Percentiles rank a stretch among this genome's conserved stretches.
These are phyloP conservation scores for Solanum bulbocastanum DNA, from an alignment of 257 asterid genomes.

Conservation along the genomic window DNA sequence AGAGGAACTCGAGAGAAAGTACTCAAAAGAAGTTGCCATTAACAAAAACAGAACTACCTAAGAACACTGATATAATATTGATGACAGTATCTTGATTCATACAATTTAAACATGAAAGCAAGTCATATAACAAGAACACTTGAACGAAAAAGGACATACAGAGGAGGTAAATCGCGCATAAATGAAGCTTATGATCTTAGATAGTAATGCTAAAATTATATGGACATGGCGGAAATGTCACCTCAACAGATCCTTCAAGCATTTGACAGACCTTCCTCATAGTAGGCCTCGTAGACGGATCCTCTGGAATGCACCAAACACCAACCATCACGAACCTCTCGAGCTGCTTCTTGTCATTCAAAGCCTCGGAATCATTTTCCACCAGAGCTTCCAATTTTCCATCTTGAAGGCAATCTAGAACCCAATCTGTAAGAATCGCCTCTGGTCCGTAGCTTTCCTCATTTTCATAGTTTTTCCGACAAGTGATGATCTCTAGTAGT, in stretches of 20 bases:
- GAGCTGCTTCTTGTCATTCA: constrained; percentile 5
- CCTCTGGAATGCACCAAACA: constrained; percentile 33
- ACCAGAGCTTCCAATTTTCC: constrained; percentile 9
- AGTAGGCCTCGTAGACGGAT: constrained; percentile 14
- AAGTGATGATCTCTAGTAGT: constrained; percentile 22
- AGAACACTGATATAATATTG: no score
- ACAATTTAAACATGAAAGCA: not conserved
- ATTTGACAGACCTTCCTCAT: constrained; percentile 17
- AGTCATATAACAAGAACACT: not conserved
- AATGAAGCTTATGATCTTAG: not conserved
- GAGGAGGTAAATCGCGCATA: not conserved
- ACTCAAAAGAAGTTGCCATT: no score
- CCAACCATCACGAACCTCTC: constrained; percentile 14
- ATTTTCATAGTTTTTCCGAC: constrained; percentile 1
- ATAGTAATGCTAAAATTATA: not conserved
- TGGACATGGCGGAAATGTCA: constrained; percentile 8
- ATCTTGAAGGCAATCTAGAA: constrained; percentile 21
- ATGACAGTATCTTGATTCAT: not conserved
- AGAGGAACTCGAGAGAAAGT: no score
- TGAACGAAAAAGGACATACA: not conserved
- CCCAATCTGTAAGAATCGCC: constrained; percentile 15
- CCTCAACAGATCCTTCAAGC: constrained; percentile 28
- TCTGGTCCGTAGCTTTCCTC: not conserved
- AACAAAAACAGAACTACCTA: no score
- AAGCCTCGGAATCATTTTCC: constrained; percentile 9